A percentile compares a stretch with the other conserved stretches of the same genome.
Conservation (phyloP, 306 rosid species). For the Gastrolobium villosum region DNA sequence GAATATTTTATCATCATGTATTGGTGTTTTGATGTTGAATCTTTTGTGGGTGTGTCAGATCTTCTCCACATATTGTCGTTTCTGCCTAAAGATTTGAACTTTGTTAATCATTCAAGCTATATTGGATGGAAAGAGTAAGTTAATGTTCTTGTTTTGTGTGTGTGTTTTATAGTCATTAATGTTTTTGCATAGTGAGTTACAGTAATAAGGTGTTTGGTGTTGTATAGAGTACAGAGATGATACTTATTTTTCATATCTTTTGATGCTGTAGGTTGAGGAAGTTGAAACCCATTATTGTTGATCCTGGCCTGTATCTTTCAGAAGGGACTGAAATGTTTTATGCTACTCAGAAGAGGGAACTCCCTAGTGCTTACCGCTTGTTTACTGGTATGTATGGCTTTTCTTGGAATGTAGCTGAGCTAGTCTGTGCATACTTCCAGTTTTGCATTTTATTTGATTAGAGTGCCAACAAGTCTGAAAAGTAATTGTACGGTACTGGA, state of each 20-base stretch:
- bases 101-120: constrained; percentile 91
- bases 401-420: not conserved
- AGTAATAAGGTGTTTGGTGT: not conserved
- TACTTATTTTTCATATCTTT: constrained; percentile 30
- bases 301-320: constrained; percentile 93
- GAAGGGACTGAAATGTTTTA: constrained; percentile 88
- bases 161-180: not conserved
- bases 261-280: constrained; percentile 67
- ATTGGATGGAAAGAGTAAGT: constrained; percentile 98
- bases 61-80: constrained; percentile 93
- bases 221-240: constrained; percentile 18
- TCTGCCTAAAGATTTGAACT: constrained; percentile 89
- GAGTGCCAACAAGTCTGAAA: constrained; percentile 1
- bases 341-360: constrained; percentile 90
- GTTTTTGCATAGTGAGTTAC: not conserved
- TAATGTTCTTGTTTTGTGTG: constrained; percentile 24
- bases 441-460: constrained; percentile 24
- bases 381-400: constrained; percentile 72
- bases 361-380: constrained; percentile 82
- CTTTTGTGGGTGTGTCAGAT: constrained; percentile 63
- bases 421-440: not conserved
- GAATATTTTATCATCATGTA: not conserved
- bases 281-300: constrained; percentile 87
- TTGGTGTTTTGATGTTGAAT: constrained; percentile 46
- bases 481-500: not conserved